A percentile compares a stretch with the other conserved stretches of the same genome.
phyloP scores from a whole-genome alignment of 495 filamentous ascomycete species.

The Paragyromitra xinjiangensis region DNA sequence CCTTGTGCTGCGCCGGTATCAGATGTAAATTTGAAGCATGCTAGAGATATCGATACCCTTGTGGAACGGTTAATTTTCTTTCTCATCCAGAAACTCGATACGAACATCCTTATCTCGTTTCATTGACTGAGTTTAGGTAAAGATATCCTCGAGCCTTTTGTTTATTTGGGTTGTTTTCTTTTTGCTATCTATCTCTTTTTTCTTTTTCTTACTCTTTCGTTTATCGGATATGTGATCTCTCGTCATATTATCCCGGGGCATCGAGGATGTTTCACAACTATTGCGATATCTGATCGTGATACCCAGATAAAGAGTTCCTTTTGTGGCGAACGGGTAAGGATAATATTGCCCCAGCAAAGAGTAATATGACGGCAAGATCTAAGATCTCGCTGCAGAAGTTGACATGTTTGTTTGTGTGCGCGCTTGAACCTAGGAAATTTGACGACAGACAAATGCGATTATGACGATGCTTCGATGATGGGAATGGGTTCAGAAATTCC shows the following conservation, averaged over 20 bases:
- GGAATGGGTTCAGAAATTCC: background rate
- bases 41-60: background rate
- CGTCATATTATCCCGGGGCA: slow-evolving; percentile 6
- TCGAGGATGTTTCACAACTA: slow-evolving; percentile 9
- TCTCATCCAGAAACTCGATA: slow-evolving; percentile 20
- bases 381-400: slow-evolving; percentile 31
- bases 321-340: background rate
- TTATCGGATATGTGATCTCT: slow-evolving; percentile 24
- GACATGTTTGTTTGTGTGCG: slow-evolving; percentile 3
- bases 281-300: slow-evolving; percentile 27
- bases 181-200: slow-evolving; percentile 14
- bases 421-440: background rate
- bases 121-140: slow-evolving; percentile 16
- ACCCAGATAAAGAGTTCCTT: slow-evolving; percentile 20
- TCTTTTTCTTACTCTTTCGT: slow-evolving; percentile 7
- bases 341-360: slow-evolving; percentile 7
- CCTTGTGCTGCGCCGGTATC: slow-evolving; percentile 27
- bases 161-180: slow-evolving; percentile 1
- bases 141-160: slow-evolving; percentile 6
- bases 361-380: slow-evolving; percentile 30
- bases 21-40: slow-evolving; percentile 17
- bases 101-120: slow-evolving; percentile 33
- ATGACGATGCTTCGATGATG: slow-evolving; percentile 28
- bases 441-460: slow-evolving; percentile 33
- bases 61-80: slow-evolving; percentile 1